Conservation (phyloP, 257 asterid species). For the Nicotiana tomentosiformis region DNA sequence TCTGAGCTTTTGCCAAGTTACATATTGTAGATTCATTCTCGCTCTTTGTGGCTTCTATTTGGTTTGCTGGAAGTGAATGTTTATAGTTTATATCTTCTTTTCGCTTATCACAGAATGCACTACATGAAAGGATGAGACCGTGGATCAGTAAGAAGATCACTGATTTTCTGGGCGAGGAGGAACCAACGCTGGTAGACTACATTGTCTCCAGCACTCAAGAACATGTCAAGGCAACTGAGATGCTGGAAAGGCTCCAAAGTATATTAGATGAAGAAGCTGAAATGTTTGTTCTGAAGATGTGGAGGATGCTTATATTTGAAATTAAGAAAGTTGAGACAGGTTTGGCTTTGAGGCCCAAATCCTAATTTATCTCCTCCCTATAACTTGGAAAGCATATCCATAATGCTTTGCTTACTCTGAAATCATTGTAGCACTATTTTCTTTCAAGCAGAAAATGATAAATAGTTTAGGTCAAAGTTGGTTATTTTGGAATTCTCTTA, state of each 20-base stretch:
- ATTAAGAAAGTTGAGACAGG: slow-evolving; percentile 93
- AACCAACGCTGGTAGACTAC: slow-evolving; percentile 81
- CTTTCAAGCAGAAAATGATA: background rate
- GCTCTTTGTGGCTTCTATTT: background rate
- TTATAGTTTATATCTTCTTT: background rate
- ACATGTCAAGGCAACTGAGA: slow-evolving; percentile 82
- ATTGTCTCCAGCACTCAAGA: slow-evolving; percentile 86
- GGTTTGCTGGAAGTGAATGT: background rate
- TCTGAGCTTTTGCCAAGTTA: background rate
- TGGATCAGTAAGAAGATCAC: slow-evolving; percentile 96
- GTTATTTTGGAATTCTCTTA: background rate
- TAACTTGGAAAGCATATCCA: background rate
- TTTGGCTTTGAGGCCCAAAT: slow-evolving; percentile 45
- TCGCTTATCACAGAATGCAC: slow-evolving; percentile 46
- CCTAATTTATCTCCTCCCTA: slow-evolving; percentile 25
- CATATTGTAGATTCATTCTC: background rate
- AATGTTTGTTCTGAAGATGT: slow-evolving; percentile 98
- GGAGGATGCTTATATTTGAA: slow-evolving; percentile 99
- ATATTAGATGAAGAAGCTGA: slow-evolving; percentile 98
- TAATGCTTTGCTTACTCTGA: background rate
- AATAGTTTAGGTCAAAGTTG: slow-evolving; percentile 7
- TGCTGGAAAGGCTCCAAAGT: slow-evolving; percentile 87
- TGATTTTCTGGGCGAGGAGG: slow-evolving; percentile 93
- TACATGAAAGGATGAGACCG: slow-evolving; percentile 84
- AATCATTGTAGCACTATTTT: background rate